Evolutionary conservation across 129 eudicot species (phyloP).

Genomic region (Pulicaria dysenterica): DNA sequence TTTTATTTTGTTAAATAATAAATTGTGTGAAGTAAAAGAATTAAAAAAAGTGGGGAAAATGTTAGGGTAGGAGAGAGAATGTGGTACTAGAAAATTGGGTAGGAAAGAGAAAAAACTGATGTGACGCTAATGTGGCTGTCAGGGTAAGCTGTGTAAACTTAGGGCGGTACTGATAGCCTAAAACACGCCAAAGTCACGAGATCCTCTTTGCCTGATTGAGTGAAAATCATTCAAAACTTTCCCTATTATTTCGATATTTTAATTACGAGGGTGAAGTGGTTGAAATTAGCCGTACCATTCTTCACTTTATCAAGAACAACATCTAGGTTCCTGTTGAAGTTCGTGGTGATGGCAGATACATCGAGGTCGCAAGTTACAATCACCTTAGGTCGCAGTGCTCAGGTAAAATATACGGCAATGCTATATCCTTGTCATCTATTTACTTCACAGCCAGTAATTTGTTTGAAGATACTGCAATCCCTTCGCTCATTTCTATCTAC

Average conservation of each 20-base stretch:
- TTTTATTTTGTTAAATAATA: too few relatives aligned
- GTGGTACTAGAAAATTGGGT: too few relatives aligned
- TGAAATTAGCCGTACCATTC: slow-evolving; percentile 3
- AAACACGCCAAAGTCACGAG: too few relatives aligned
- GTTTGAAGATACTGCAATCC: background rate
- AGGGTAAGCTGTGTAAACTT: too few relatives aligned
- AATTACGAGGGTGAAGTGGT: background rate
- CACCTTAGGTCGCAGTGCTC: slow-evolving; percentile 81
- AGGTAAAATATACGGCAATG: slow-evolving; percentile 40
- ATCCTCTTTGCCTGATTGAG: background rate
- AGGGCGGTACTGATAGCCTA: too few relatives aligned
- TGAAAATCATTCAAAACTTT: background rate
- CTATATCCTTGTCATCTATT: background rate
- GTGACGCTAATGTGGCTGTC: background rate
- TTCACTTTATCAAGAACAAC: slow-evolving; percentile 17
- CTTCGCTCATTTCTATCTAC: background rate
- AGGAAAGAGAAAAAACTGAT: too few relatives aligned
- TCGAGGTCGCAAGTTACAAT: slow-evolving; percentile 79
- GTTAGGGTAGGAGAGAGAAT: too few relatives aligned
- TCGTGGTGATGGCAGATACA: slow-evolving; percentile 52
- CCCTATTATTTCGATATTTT: background rate
- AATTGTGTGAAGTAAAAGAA: too few relatives aligned
- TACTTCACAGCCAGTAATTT: background rate
- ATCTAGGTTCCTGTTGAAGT: slow-evolving; percentile 30
- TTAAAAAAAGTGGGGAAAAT: too few relatives aligned